These are phyloP conservation scores for Paspalum vaginatum DNA, from an alignment of 176 grass and related monocot species.

Conservation along the genomic window DNA sequence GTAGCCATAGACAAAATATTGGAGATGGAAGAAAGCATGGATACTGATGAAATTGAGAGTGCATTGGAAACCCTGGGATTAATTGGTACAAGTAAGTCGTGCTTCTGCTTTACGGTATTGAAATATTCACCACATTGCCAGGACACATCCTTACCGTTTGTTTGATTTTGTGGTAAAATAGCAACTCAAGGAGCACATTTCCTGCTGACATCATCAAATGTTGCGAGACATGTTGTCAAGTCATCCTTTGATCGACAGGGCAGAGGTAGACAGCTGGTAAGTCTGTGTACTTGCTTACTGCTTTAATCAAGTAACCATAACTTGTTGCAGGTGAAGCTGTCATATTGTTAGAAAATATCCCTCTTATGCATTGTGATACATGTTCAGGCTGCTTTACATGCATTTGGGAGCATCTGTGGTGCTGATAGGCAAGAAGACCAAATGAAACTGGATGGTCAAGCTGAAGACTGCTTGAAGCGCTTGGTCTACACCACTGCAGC, in stretches of 20 bases:
- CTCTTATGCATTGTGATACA: not conserved
- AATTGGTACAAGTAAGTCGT: conserved; percentile 79
- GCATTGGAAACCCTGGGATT: conserved; percentile 82
- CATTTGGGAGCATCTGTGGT: conserved; percentile 90
- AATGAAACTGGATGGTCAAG: conserved; percentile 58
- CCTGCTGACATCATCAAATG: conserved; percentile 53
- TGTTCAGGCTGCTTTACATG: conserved; percentile 85
- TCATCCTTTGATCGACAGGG: conserved; percentile 68
- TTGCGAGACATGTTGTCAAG: conserved; percentile 60
- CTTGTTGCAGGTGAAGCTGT: not conserved
- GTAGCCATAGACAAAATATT: conserved; percentile 67
- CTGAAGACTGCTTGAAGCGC: conserved; percentile 64
- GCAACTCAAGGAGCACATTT: conserved; percentile 75
- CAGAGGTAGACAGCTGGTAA: conserved; percentile 88
- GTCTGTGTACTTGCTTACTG: conserved; percentile 19
- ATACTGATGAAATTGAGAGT: conserved; percentile 79
- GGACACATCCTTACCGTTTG: conserved; percentile 17
- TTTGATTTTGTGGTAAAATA: conserved; percentile 43
- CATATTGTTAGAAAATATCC: conserved; percentile 16
- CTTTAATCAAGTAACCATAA: not conserved
- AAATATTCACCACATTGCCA: not conserved
- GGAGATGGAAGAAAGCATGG: conserved; percentile 51
- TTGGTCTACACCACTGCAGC: conserved; percentile 71
- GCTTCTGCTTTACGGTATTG: conserved; percentile 16
- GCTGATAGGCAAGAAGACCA: conserved; percentile 61